Percentiles rank a stretch among this genome's conserved stretches.
Evolutionary conservation across 2,329 filamentous ascomycete species (phyloP).

Genomic region (Camptophora hylomeconis): DNA sequence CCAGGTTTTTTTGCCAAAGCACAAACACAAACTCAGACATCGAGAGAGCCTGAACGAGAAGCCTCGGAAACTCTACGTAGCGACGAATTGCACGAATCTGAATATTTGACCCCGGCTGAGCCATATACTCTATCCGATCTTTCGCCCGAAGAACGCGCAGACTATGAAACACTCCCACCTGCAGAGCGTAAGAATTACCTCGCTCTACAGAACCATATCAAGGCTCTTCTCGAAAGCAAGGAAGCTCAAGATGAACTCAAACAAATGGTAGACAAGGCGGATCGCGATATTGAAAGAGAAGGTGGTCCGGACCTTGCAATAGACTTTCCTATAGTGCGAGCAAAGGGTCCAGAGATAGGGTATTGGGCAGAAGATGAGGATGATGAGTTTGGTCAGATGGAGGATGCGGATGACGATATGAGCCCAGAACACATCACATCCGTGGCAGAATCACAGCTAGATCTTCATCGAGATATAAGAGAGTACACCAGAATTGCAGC

Average conservation of each 20-base stretch:
- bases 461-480: slow-evolving; percentile 75
- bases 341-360: slow-evolving; percentile 16
- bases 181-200: slow-evolving; percentile 10
- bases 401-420: slow-evolving; percentile 41
- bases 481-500: slow-evolving; percentile 77
- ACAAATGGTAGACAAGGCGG: slow-evolving; percentile 1
- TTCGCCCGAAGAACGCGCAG: slow-evolving; percentile 13
- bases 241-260: slow-evolving; percentile 1
- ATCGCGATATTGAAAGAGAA: slow-evolving; percentile 1
- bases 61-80: no score
- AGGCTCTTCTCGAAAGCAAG: slow-evolving; percentile 10
- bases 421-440: slow-evolving; percentile 74
- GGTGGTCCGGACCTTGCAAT: background rate
- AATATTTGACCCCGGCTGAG: slow-evolving; percentile 8
- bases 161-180: slow-evolving; percentile 14
- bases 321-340: background rate
- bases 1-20: no score
- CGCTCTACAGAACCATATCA: slow-evolving; percentile 14
- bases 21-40: no score
- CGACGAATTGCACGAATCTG: slow-evolving; percentile 4
- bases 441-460: slow-evolving; percentile 73
- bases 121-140: slow-evolving; percentile 12
- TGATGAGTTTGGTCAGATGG: slow-evolving; percentile 30
- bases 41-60: no score
- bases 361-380: slow-evolving; percentile 33